phyloP scores from a whole-genome alignment of 164 flowering plant species.

The Vitis rupestris region DNA sequence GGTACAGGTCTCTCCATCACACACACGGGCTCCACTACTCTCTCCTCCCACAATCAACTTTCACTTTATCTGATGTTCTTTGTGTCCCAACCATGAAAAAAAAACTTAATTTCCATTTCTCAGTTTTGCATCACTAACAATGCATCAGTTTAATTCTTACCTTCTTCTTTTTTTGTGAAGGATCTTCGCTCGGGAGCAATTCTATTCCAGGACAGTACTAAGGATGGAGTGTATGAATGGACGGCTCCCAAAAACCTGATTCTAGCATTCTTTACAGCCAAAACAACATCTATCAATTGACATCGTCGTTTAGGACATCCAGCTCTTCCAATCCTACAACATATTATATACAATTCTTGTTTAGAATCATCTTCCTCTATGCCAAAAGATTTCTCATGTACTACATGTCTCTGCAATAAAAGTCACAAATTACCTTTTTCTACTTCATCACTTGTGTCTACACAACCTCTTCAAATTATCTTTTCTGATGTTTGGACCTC shows the following conservation, averaged over 20 bases:
- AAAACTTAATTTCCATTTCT: no score
- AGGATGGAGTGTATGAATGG: neutral
- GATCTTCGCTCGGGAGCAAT: conserved; percentile 1
- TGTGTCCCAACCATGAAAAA: no score
- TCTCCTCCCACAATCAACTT: no score
- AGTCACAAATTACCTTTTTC: neutral
- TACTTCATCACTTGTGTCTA: neutral
- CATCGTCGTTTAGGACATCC: neutral
- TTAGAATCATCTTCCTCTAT: neutral
- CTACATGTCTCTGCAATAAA: neutral
- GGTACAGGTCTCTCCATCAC: no score
- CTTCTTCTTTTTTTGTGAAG: no score
- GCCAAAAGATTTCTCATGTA: neutral
- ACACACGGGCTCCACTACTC: no score
- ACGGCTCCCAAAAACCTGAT: neutral
- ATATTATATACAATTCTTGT: neutral
- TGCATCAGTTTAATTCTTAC: no score
- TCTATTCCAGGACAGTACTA: neutral
- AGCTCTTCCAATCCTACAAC: neutral
- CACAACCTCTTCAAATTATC: neutral
- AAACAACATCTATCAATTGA: neutral
- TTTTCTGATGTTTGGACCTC: no score
- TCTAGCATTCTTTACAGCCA: neutral
- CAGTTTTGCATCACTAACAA: no score
- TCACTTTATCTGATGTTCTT: no score